Conservation (phyloP, 768 basidiomycete genomes). For the Lyophyllum semitale region DNA sequence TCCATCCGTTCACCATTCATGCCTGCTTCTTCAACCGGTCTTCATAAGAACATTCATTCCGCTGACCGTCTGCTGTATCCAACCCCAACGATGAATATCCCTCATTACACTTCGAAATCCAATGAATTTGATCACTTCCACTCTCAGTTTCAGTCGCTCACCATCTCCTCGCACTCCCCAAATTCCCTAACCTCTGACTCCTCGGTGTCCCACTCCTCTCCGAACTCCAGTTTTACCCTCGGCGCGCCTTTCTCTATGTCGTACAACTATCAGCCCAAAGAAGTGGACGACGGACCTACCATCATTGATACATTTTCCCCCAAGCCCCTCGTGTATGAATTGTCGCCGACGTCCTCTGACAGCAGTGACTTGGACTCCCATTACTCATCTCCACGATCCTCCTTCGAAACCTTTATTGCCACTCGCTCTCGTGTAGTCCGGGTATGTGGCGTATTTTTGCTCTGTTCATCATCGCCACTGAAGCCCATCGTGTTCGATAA, state of each 20-base stretch:
- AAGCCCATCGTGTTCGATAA: constrained; percentile 9
- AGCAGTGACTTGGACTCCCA: constrained; percentile 28
- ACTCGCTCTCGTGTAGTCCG: constrained; percentile 57
- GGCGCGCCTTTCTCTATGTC: constrained; percentile 16
- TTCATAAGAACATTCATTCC: constrained; percentile 22
- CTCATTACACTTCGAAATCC: constrained; percentile 19
- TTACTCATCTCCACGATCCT: constrained; percentile 21
- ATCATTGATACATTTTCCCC: constrained; percentile 30
- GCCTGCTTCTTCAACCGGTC: constrained; percentile 16
- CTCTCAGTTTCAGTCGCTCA: constrained; percentile 17
- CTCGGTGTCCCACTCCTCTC: not conserved
- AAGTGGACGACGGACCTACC: constrained; percentile 12
- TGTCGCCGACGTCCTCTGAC: constrained; percentile 36
- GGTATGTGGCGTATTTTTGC: constrained; percentile 35
- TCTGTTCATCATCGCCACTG: constrained; percentile 10
- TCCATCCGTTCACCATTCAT: constrained; percentile 16
- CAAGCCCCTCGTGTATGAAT: constrained; percentile 20
- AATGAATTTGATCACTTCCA: constrained; percentile 17
- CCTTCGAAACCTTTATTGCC: constrained; percentile 43
- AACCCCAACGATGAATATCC: constrained; percentile 21
- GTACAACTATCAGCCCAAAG: constrained; percentile 4
- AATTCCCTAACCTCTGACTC: constrained; percentile 4
- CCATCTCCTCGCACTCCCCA: constrained; percentile 15
- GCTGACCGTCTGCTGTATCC: constrained; percentile 6
- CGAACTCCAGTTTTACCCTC: constrained; percentile 8